A percentile compares a stretch with the other conserved stretches of the same genome.
These are phyloP conservation scores for Paramecium sonneborni DNA, from an alignment of 73 alveolate species.

Conservation along the genomic window DNA sequence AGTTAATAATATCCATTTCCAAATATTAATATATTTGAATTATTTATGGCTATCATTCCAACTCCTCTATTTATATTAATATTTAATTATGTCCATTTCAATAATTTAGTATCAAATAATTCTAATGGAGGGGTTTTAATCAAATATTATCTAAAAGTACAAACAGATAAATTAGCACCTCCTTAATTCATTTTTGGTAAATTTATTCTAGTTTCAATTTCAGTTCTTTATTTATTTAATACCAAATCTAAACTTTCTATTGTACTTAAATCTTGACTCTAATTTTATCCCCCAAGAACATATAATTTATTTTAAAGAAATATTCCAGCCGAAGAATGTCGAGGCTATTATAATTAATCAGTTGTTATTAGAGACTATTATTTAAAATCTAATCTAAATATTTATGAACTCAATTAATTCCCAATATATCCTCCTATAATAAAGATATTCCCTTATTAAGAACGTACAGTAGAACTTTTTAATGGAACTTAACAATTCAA, in stretches of 20 bases:
- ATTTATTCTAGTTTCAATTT: neutral
- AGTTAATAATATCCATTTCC: slow-evolving; percentile 31
- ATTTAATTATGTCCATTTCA: neutral
- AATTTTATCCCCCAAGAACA: slow-evolving; percentile 21
- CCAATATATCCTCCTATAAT: slow-evolving; percentile 20
- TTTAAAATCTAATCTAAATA: neutral
- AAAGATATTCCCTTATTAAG: slow-evolving; percentile 39
- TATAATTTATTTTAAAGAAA: neutral
- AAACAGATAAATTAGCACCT: slow-evolving; percentile 10
- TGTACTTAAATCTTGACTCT: neutral
- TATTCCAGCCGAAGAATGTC: slow-evolving; percentile 34
- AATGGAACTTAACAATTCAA: neutral
- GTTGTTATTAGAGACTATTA: neutral
- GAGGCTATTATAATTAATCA: neutral
- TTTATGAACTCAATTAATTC: neutral
- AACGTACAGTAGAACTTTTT: neutral
- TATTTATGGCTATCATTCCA: neutral
- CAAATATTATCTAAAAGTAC: slow-evolving; percentile 22
- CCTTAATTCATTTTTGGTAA: slow-evolving; percentile 41
- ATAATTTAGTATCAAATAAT: slow-evolving; percentile 26
- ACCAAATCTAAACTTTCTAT: neutral
- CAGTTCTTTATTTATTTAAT: neutral
- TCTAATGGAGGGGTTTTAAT: slow-evolving; percentile 35
- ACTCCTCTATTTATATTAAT: neutral
- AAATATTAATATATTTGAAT: slow-evolving; percentile 1